Evolutionary conservation across 2,329 filamentous ascomycete species (phyloP).

Genomic region (Ophiostoma novo-ulmi): DNA sequence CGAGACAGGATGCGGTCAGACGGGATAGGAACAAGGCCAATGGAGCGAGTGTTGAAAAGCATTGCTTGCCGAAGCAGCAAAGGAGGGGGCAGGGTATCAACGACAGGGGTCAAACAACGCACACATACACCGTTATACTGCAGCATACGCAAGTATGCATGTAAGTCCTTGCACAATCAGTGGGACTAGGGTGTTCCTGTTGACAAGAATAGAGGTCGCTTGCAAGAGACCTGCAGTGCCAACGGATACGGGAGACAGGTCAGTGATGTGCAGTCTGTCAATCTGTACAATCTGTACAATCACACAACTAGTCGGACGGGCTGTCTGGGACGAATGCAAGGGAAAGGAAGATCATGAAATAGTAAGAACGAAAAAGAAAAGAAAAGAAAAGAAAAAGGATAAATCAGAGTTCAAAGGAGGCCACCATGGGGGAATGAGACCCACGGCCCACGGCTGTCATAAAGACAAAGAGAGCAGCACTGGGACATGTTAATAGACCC

Average conservation of each 20-base stretch:
- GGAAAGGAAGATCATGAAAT: background rate
- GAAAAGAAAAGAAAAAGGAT: background rate
- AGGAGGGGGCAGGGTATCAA: background rate
- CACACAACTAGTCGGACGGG: background rate
- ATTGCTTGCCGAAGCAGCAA: background rate
- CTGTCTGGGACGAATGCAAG: constrained; percentile 1
- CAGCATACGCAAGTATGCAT: background rate
- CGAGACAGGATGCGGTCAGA: background rate
- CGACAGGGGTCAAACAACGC: background rate
- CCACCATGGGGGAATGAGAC: background rate
- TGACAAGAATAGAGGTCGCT: background rate
- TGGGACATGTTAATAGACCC: constrained; percentile 10
- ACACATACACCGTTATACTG: background rate
- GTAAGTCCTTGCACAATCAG: background rate
- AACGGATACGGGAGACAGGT: background rate
- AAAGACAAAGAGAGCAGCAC: constrained; percentile 10
- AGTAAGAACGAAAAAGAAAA: constrained; percentile 6
- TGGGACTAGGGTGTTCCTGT: constrained; percentile 1
- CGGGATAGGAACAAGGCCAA: background rate
- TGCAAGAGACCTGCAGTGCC: background rate
- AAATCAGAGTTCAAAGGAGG: background rate
- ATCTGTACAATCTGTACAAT: background rate
- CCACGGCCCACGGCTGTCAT: background rate
- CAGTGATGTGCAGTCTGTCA: background rate
- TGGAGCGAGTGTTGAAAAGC: background rate